These are phyloP conservation scores for Gossypium trilobum DNA, from an alignment of 441 rosid species.

Conservation along the genomic window DNA sequence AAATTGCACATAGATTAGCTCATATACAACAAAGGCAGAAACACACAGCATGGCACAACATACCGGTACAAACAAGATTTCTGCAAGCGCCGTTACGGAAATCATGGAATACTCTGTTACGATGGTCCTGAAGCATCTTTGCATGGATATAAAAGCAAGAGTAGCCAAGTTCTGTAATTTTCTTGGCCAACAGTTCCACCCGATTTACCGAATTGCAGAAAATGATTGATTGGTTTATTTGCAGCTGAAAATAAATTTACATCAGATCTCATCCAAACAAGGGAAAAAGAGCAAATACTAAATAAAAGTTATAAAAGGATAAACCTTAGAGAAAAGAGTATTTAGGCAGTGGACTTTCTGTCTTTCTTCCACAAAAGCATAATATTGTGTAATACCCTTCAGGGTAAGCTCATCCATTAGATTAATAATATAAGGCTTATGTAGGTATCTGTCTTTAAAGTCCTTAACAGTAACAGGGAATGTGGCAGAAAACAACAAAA, in stretches of 20 bases:
- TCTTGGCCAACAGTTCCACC: conserved; percentile 95
- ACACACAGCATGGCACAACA: conserved; percentile 10
- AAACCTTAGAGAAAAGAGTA: conserved; percentile 93
- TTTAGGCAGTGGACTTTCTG: conserved; percentile 98
- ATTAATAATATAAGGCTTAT: conserved; percentile 77
- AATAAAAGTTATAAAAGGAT: conserved; percentile 11
- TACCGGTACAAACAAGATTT: conserved; percentile 98
- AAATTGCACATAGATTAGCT: background rate
- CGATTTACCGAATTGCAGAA: conserved; percentile 98
- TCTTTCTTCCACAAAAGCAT: conserved; percentile 96
- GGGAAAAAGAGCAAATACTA: background rate
- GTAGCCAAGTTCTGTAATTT: conserved; percentile 95
- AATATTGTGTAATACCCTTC: conserved; percentile 87
- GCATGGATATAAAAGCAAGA: conserved; percentile 98
- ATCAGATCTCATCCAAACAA: conserved; percentile 15
- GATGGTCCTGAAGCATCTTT: conserved; percentile 98
- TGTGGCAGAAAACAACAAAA: conserved; percentile 95
- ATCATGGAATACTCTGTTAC: conserved; percentile 94
- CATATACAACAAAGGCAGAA: background rate
- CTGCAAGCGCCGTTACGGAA: conserved; percentile 99
- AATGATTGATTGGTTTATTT: conserved; percentile 95
- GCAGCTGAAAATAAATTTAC: conserved; percentile 50
- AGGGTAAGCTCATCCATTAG: conserved; percentile 98
- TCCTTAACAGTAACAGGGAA: conserved; percentile 95
- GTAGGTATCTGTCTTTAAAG: conserved; percentile 78